A percentile compares a stretch with the other conserved stretches of the same genome.
Evolutionary conservation across 352 stramenopile species (phyloP).

Genomic region (Pythium biforme): DNA sequence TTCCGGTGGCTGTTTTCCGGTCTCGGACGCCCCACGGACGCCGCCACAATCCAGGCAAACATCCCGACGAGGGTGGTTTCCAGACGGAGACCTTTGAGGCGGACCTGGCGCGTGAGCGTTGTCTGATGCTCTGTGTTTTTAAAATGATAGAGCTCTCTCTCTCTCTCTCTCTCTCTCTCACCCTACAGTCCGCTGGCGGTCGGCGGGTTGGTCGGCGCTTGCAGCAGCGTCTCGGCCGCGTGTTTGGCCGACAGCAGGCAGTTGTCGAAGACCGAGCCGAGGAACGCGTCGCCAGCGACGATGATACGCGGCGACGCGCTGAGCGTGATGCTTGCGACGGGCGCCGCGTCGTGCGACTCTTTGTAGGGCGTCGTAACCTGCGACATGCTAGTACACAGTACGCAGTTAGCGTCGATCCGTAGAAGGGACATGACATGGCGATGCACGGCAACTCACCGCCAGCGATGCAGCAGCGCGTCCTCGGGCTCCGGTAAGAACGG

Average conservation of each 20-base stretch:
- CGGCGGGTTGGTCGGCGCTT: neutral
- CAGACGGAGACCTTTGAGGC: too few species aligned
- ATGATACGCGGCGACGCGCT: constrained; percentile 55
- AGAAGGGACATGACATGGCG: too few species aligned
- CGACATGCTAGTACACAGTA: constrained; percentile 41
- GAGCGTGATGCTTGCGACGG: constrained; percentile 36
- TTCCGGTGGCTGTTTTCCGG: too few species aligned
- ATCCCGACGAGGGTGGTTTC: too few species aligned
- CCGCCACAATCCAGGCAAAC: neutral
- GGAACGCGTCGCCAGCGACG: constrained; percentile 63
- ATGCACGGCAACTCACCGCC: constrained; percentile 39
- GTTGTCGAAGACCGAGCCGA: constrained; percentile 71
- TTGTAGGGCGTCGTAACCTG: constrained; percentile 54
- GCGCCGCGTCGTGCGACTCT: constrained; percentile 19
- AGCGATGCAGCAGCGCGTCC: constrained; percentile 58
- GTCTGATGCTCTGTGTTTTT: too few species aligned
- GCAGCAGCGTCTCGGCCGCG: constrained; percentile 13
- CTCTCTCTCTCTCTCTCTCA: too few species aligned
- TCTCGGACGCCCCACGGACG: neutral
- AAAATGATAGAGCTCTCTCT: too few species aligned
- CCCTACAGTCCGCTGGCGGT: constrained; percentile 40
- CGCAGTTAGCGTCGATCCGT: neutral
- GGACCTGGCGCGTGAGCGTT: too few species aligned
- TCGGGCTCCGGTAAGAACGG: constrained; percentile 49
- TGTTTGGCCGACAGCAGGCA: constrained; percentile 64